Evolutionary conservation across 2,329 filamentous ascomycete species (phyloP), one percentile per base, ranked within the genome.

Genomic region (Shiraia sp.): DNA sequence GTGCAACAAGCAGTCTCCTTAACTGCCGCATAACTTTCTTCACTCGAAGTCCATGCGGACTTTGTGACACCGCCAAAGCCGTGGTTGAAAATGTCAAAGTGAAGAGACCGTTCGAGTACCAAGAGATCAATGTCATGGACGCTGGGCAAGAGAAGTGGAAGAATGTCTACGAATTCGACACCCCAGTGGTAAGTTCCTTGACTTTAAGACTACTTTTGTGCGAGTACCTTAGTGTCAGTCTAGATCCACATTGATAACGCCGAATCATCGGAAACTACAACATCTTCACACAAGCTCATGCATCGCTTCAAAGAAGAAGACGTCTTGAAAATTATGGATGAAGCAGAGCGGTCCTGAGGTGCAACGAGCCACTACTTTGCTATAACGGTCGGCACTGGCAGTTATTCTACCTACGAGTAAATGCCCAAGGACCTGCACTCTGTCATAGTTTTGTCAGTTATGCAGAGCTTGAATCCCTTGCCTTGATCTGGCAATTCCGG

Each of bases 161-260:
- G 58, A 77, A 84, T 34, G 61, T 90, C 1, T 92, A 92, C 63
- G 87, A 90, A 43, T 88, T 90, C 64, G 88, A 92, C 55, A 87
- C 88, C 6, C 88, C 88, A 0, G 88, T 91, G 60, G 87, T 91
- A 73, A 59, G 72, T 47, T 13, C 17, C 26, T 16, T n/a, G 23
- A 27, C 15, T 13, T 38, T 28, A 39, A 33, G 40, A 29, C 29
- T 17, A n/a, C 15, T 17, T 19, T 27, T 39, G 8, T 31, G 19
- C 29, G 47, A 56, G 52, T 54, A 57, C 52, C 55, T 63, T 32
- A 63, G 34, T 51, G 50, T 42, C 45, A 33, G 36, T 6, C 45
- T 22, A 80, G 78, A 72, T 85, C 22, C 82, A 85, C 58, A 71
- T 91, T 47, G 83, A 82, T 71, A 84, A 80, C 42, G 41, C 51